Evolutionary conservation across 2,329 filamentous ascomycete genomes (phyloP).

Genomic region (Aspergillus novoparasiticus): DNA sequence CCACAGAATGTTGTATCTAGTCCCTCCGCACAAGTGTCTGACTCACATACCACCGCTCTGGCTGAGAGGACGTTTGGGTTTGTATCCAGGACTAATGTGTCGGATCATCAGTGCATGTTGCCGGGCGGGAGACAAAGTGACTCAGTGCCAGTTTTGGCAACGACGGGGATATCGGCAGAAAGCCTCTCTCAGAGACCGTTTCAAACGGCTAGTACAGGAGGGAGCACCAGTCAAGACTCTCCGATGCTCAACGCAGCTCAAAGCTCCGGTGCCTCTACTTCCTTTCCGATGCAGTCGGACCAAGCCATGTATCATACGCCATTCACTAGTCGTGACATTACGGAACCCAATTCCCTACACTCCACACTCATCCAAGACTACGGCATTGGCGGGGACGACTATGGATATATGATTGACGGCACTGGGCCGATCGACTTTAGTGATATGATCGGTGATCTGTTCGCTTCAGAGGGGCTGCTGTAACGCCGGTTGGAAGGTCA

Average conservation of each 20-base stretch:
- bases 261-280: neutral
- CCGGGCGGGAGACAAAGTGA: neutral
- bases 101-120: neutral
- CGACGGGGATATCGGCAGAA: neutral
- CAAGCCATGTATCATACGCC: neutral
- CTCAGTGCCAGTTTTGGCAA: neutral
- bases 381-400: neutral
- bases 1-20: neutral
- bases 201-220: no score
- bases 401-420: neutral
- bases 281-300: neutral
- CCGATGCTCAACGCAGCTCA: neutral
- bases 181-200: neutral
- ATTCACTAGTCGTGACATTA: neutral
- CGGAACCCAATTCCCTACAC: neutral
- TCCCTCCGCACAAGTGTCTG: neutral
- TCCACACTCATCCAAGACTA: neutral
- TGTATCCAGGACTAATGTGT: no score
- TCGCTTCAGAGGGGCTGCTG: neutral
- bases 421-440: conserved; percentile 4
- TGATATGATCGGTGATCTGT: conserved; percentile 1
- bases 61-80: neutral
- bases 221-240: neutral
- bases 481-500: neutral
- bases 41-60: neutral